Evolutionary conservation across 2,329 filamentous ascomycete genomes (phyloP), one percentile per base, ranked within the genome.

Genomic region (Geoglossum cookeanum): DNA sequence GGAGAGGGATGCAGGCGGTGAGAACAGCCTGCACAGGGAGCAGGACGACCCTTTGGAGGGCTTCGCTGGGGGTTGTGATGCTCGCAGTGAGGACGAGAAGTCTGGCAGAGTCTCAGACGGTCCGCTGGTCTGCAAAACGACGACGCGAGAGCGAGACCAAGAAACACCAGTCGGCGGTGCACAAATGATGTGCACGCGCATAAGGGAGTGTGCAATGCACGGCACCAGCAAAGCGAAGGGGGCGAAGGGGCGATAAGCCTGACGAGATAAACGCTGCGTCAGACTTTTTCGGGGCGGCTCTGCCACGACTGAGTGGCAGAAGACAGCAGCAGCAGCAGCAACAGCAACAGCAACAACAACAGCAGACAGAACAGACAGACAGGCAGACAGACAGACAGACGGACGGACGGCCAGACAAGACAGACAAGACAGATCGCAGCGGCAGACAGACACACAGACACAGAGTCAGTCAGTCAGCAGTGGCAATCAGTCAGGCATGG

Each of bases 111-210:
- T 35, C 27, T 13, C 48, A 37, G 11, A 15, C 8, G 49, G 49
- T 53, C 49, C n/a, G 49, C 32, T 9, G 48, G 13, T 33, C 33
- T 37, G 49, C 30, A 53, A 53, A 37, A 53, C 49, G 13, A 53
- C 17, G 33, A 35, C 49, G 33, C 49, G 49, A 32, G 49, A 53
- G 49, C 30, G 49, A 53, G 49, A 37, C 11, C 22, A 53, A 22
- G 30, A 37, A 32, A 32, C 30, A 17, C 29, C 49, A 53, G 35
- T 53, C 49, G 49, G 49, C 22, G 35, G 30, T 53, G 49, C 49
- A 53, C 30, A 53, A 53, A 53, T 53, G 7, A 53, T 53, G 49
- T 53, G 30, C 49, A 53, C 33, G n/a, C 29, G 49, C 33, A 22
- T 53, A 17, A n/a, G 37, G 35, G 49, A 32, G 4, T 32, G 27